Percentiles rank a stretch among this genome's conserved stretches.
Conservation (phyloP, 2,329 filamentous ascomycete genomes). For the Penicillium sp. region DNA sequence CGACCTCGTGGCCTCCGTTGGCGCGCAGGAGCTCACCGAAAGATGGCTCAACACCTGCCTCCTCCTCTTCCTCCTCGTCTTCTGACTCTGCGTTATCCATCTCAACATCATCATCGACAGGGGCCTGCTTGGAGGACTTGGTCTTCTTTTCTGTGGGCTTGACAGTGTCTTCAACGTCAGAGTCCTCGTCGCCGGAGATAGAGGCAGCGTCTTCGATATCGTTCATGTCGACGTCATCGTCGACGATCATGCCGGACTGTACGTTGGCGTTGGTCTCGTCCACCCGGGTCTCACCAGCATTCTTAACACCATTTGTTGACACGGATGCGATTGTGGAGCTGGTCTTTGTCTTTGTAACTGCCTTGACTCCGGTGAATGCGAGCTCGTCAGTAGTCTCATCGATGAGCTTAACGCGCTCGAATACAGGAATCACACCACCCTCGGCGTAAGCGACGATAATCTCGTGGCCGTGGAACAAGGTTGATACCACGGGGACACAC, state of each 20-base stretch:
- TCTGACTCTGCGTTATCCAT: conserved; percentile 38
- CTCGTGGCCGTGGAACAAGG: conserved; percentile 47
- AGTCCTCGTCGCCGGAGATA: conserved; percentile 28
- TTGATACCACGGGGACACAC: conserved; percentile 45
- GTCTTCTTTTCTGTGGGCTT: conserved; percentile 23
- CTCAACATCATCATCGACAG: conserved; percentile 41
- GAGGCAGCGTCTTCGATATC: conserved; percentile 29
- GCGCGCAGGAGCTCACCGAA: conserved; percentile 83
- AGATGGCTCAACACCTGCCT: conserved; percentile 60
- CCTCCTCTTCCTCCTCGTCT: conserved; percentile 38
- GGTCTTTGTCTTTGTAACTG: conserved; percentile 46
- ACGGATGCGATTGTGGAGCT: conserved; percentile 46
- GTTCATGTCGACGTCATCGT: conserved; percentile 39
- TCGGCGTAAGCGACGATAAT: conserved; percentile 51
- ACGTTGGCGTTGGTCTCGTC: conserved; percentile 60
- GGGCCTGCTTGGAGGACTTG: conserved; percentile 19
- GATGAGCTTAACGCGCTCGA: conserved; percentile 51
- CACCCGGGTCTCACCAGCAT: conserved; percentile 52
- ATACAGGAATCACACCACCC: conserved; percentile 50
- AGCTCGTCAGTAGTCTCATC: conserved; percentile 47
- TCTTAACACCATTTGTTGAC: conserved; percentile 55
- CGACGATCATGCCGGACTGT: conserved; percentile 48
- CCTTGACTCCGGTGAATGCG: conserved; percentile 45
- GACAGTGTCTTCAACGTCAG: conserved; percentile 24
- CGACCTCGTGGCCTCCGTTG: conserved; percentile 69